Base-by-base conservation (phyloP, 352 stramenopile species). In the Phytophthora colocasiae region DNA sequence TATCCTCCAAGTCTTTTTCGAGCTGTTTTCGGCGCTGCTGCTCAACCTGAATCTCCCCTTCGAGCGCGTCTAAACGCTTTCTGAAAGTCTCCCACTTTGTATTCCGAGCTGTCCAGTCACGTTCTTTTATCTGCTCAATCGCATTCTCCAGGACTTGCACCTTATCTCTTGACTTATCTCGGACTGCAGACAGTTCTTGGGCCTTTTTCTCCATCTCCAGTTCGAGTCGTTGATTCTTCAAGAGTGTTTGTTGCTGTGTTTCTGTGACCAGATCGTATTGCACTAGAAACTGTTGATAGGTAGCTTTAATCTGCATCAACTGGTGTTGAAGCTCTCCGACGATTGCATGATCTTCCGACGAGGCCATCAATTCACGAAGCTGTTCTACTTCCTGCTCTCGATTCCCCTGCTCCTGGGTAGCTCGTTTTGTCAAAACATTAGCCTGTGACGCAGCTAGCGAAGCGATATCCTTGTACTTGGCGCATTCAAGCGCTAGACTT, bases 321-420 rank as follows among this genome's bases (percentile, higher is more conserved):
- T 97, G 84, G 29, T 93, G 81, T 66, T 98, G 95, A 11, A 98
- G 72, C 52, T 85, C 74, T 1, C 89, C 94, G 36, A 98, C 95
- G 31, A 98, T 79, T 4, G 90, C 80, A 41, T 97, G 90, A 66
- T 98, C 95, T 62, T 98, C 93, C 2, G 78, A 94, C 0, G 86
- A 77, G 0, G 73, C 79, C 57, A 93, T 91, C 12, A 96, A 66
- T 32, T 97, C 81, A 5, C 73, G 71, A 6, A 92, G 55, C 10
- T 87, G 80, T 4, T 93, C 75, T 31, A 92, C 76, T 24, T 92
- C 65, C 29, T 91, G 72, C 2, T 90, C 71, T 8, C 79, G 58
- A 27, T 87, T 78, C 10, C 67, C 48, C n/a, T 80, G 79, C 17
- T 81, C 71, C 47, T 83, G 78, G 2, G 58, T 66, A 12, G 63